These are phyloP conservation scores for Plantago coronopus DNA, from an alignment of 305 asterid species.

Conservation along the genomic window DNA sequence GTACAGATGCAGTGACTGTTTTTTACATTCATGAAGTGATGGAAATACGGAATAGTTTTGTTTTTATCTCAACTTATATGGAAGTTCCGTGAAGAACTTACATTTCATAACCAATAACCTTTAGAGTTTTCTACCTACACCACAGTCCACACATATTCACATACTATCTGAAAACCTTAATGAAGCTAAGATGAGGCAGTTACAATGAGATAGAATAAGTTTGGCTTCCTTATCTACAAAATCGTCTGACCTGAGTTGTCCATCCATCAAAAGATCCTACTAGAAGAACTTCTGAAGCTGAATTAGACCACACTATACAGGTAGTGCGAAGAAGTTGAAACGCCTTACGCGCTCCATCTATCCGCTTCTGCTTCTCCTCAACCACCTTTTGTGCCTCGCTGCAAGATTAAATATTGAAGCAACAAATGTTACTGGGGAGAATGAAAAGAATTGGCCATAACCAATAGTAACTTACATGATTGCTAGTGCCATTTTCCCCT, in stretches of 20 bases:
- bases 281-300: slow-evolving; percentile 77
- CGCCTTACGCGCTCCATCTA: slow-evolving; percentile 49
- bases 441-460: slow-evolving; percentile 1
- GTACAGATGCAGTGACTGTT: no score
- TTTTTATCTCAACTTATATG: neutral
- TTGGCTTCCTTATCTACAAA: no score
- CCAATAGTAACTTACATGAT: slow-evolving; percentile 40
- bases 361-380: slow-evolving; percentile 55
- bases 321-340: slow-evolving; percentile 63
- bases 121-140: no score
- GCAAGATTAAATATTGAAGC: slow-evolving; percentile 23
- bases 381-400: slow-evolving; percentile 58
- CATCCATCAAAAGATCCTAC: slow-evolving; percentile 94
- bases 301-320: slow-evolving; percentile 56
- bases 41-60: neutral
- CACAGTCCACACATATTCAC: no score
- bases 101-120: neutral
- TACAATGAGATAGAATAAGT: no score
- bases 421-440: slow-evolving; percentile 8
- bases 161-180: no score
- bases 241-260: slow-evolving; percentile 68
- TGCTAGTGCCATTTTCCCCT: slow-evolving; percentile 78
- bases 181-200: no score
- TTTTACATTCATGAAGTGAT: slow-evolving; percentile 1
- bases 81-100: neutral